Base-by-base conservation (phyloP, 1,284 basidiomycete genomes). In the Tetrapyrgos nigripes region DNA sequence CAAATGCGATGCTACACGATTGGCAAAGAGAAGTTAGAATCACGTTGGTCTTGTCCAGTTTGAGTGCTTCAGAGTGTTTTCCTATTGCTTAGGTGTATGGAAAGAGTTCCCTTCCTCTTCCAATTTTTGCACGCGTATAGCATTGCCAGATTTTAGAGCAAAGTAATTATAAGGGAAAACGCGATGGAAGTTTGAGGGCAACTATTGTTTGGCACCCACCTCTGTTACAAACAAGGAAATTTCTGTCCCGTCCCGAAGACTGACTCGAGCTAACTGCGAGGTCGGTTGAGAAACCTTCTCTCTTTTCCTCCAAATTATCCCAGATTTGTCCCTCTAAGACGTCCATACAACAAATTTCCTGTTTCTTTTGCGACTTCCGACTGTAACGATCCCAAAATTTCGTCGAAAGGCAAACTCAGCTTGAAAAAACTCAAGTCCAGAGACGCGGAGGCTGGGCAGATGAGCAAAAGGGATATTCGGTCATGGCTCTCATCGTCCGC, bases 91-190 rank as follows among this genome's bases (percentile, higher is more conserved):
- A 47, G 66, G 60, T 2, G 46, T 37, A 52, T 69, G 75, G 4
- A 73, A 58, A 19, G 64, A 63, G 55, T 76, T 73, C 8, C 73
- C 74, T 48, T 70, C 66, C 3, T 65, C 62, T 58, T 76, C 74
- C 27, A 73, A 63, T 40, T n/a, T 40, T 17, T 40, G 37, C 19
- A 40, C 37, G 4, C 17, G 37, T 17, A n/a, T 17, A 5, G 37
- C 13, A n/a, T 40, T n/a, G 37, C 19, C 17, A 8, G 37, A 40
- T n/a, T 17, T 33, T 8, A 8, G 9, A 14, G 14, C 9, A 14
- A 17, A n/a, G 17, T 40, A n/a, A n/a, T 17, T 9, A n/a, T 17
- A 40, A 4, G 19, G 37, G 19, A 17, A 40, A n/a, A 17, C 13
- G 4, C 37, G 4, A 40, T 4, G 17, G 37, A 40, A 33, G 14